Evolutionary conservation across 129 eudicot species (phyloP), one percentile per base, ranked within the genome.

Genomic region (Helichrysum umbraculigerum): DNA sequence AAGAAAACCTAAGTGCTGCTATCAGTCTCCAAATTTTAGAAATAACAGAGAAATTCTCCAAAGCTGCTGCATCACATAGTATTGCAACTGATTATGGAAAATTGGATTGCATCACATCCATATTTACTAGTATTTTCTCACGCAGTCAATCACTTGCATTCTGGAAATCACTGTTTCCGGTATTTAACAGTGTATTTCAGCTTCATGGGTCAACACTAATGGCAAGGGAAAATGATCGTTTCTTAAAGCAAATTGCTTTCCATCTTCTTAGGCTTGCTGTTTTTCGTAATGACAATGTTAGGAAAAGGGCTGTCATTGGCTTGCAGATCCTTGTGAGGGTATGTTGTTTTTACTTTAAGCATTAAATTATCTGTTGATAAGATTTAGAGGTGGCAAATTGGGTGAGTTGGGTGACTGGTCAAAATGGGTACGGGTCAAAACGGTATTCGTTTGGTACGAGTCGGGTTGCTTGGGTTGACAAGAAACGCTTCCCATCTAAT

Each of bases 191-290:
- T 71, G 86, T 95, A 56, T 95, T 95, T 68, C 88, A 86, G 80
- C 97, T 88, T 81, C 99, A 95, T 72, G 99, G 97, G 63, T 94
- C 97, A 76, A 91, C 94, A 65, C 66, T 95, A 58, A 91, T 95
- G 97, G 92, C 99, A 52, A 87, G 99, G 78, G 99, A 95, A 82
- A 95, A 95, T 75, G 99, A 95, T 71, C 97, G 97, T 33, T 95
- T 95, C 81, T 83, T 95, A 44, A 95, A 95, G 84, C 99, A 95
- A 85, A 88, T 95, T 80, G 92, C 99, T 56, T 95, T 95, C 81
- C 97, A 95, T 81, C 97, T 95, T 76, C 92, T 95, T 20, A 90
- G 99, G 17, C 97, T 95, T 61, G 99, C 94, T 59, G 99, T 95
- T 66, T 95, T 89, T 71, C 88, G 97, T 58, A 95, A 95, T 80